These are phyloP conservation scores for Sextonia rubra DNA, from an alignment of 164 flowering plant genomes.

Conservation along the genomic window DNA sequence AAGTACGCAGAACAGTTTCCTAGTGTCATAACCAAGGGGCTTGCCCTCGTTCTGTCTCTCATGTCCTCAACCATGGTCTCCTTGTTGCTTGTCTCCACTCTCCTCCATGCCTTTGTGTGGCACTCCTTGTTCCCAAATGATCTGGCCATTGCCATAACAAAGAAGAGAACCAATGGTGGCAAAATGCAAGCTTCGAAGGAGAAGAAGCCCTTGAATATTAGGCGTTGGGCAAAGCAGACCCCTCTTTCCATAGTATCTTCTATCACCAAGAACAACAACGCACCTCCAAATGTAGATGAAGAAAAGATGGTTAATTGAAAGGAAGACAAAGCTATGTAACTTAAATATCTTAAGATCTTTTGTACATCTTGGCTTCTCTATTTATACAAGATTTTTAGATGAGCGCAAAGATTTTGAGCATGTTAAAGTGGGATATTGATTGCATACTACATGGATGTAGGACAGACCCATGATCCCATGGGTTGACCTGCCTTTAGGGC, in stretches of 20 bases:
- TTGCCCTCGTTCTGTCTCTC: conserved; percentile 68
- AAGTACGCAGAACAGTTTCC: conserved; percentile 86
- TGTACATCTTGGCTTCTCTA: no score
- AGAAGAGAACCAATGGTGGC: conserved; percentile 30
- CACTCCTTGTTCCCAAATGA: conserved; percentile 84
- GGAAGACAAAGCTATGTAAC: no score
- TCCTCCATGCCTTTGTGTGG: conserved; percentile 92
- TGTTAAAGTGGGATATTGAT: no score
- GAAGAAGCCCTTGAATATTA: conserved; percentile 53
- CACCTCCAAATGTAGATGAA: no score
- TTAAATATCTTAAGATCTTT: no score
- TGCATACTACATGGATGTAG: no score
- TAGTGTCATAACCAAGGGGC: conserved; percentile 44
- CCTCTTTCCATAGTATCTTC: conserved; percentile 42
- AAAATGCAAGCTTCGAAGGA: conserved; percentile 25
- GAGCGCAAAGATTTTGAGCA: no score
- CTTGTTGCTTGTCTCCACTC: conserved; percentile 64
- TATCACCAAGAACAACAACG: conserved; percentile 25
- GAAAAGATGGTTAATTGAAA: no score
- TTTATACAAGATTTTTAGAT: no score
- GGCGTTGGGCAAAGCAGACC: conserved; percentile 79
- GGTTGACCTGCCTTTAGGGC: no score
- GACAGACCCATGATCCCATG: no score
- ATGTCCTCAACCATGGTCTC: conserved; percentile 85
- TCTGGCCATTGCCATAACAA: conserved; percentile 86